Evolutionary conservation across 1,284 basidiomycete species (phyloP).

Genomic region (Golubevia sp.): DNA sequence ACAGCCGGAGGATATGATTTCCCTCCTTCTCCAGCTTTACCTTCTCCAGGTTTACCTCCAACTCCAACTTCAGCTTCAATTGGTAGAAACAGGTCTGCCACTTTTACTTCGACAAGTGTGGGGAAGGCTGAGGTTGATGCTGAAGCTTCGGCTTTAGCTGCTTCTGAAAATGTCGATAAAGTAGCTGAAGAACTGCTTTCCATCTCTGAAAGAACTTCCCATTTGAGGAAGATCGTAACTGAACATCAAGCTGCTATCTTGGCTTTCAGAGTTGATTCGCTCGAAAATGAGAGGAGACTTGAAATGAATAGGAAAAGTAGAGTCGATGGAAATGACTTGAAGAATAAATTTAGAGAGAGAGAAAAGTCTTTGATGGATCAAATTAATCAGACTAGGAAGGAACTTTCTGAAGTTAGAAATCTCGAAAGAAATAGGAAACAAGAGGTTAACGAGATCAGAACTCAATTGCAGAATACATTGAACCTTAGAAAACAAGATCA

Average conservation of each 20-base stretch:
- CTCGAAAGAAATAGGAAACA: too few relatives aligned
- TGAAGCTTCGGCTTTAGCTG: conserved; percentile 25
- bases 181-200: conserved; percentile 32
- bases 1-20: background rate
- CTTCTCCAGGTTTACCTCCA: background rate
- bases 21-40: background rate
- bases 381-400: too few relatives aligned
- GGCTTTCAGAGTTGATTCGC: conserved; percentile 23
- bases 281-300: conserved; percentile 20
- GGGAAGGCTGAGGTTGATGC: conserved; percentile 23
- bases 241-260: conserved; percentile 43
- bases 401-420: too few relatives aligned
- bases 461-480: background rate
- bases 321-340: background rate
- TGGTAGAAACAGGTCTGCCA: background rate
- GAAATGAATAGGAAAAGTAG: conserved; percentile 16
- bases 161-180: conserved; percentile 34
- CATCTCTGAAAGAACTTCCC: conserved; percentile 21
- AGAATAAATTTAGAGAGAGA: conserved; percentile 1
- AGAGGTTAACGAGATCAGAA: too few relatives aligned
- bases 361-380: background rate
- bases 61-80: background rate
- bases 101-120: background rate
- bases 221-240: conserved; percentile 24
- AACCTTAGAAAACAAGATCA: background rate